These are phyloP conservation scores for Pythium phragmitis DNA, from an alignment of 352 stramenopile genomes.

Conservation along the genomic window DNA sequence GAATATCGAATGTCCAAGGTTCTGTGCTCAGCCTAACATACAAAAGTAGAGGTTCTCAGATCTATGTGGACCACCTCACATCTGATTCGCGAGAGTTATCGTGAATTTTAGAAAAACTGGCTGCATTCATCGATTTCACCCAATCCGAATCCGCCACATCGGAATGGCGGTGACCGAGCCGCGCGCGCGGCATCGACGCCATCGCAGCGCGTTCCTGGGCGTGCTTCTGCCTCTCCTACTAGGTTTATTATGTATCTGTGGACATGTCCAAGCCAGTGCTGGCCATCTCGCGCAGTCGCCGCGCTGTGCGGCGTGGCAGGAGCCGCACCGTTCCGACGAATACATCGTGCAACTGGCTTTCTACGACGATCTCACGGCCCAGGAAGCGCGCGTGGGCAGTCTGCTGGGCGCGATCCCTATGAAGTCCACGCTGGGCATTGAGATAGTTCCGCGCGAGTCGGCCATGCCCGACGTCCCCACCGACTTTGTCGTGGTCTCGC, in stretches of 20 bases:
- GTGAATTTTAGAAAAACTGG: slow-evolving; percentile 7
- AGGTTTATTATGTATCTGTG: background rate
- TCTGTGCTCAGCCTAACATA: background rate
- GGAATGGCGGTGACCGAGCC: background rate
- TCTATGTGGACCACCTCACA: slow-evolving; percentile 1
- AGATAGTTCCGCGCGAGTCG: slow-evolving; percentile 27
- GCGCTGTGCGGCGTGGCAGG: slow-evolving; percentile 9
- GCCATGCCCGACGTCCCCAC: slow-evolving; percentile 41
- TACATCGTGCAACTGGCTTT: slow-evolving; percentile 24
- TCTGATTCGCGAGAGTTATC: background rate
- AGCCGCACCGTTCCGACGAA: slow-evolving; percentile 13
- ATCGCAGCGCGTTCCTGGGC: background rate
- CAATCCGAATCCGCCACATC: background rate
- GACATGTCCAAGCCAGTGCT: background rate
- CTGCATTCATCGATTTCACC: slow-evolving; percentile 1
- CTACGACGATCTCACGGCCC: slow-evolving; percentile 17
- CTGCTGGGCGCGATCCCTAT: slow-evolving; percentile 7
- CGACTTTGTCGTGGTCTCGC: slow-evolving; percentile 59
- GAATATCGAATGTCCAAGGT: slow-evolving; percentile 16
- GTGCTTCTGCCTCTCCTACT: background rate
- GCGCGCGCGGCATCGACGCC: background rate
- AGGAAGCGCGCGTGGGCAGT: slow-evolving; percentile 15
- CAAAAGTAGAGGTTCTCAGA: background rate
- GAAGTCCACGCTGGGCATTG: slow-evolving; percentile 16
- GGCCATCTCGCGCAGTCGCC: slow-evolving; percentile 10